phyloP scores from a whole-genome alignment of 768 basidiomycete genomes.

The Agrocybe praecox region DNA sequence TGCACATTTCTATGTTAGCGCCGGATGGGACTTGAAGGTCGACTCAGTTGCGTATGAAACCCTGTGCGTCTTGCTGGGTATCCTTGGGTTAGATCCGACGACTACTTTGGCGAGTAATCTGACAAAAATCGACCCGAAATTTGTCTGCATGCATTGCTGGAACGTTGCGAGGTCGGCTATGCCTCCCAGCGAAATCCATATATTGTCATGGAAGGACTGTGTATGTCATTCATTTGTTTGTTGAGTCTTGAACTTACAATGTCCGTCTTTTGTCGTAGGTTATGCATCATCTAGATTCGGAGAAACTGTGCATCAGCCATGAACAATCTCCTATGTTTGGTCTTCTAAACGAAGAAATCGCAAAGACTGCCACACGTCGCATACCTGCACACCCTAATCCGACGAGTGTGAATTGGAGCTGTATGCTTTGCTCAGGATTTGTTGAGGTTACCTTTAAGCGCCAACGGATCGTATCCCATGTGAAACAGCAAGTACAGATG shows the following conservation, averaged over 20 bases:
- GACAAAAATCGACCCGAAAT: neutral
- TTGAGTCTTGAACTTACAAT: neutral
- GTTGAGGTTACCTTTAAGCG: neutral
- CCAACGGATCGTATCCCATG: neutral
- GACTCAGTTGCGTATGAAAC: neutral
- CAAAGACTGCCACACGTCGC: neutral
- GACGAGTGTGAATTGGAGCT: neutral
- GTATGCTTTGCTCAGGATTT: neutral
- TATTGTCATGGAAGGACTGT: neutral
- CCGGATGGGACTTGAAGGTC: neutral
- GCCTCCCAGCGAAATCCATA: neutral
- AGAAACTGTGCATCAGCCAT: neutral
- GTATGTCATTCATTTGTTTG: neutral
- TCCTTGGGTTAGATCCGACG: neutral
- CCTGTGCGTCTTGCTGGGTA: neutral
- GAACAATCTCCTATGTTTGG: neutral
- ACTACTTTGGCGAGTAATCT: neutral
- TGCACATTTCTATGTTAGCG: neutral
- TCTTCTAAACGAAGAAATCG: neutral
- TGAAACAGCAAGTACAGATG: neutral
- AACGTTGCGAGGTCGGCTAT: neutral
- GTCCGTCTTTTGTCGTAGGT: neutral
- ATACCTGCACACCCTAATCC: neutral
- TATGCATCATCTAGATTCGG: neutral
- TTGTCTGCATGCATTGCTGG: neutral